A percentile compares a stretch with the other conserved stretches of the same genome.
Conservation (phyloP, 176 grass and related monocot genomes). For the Carex myosuroides region DNA sequence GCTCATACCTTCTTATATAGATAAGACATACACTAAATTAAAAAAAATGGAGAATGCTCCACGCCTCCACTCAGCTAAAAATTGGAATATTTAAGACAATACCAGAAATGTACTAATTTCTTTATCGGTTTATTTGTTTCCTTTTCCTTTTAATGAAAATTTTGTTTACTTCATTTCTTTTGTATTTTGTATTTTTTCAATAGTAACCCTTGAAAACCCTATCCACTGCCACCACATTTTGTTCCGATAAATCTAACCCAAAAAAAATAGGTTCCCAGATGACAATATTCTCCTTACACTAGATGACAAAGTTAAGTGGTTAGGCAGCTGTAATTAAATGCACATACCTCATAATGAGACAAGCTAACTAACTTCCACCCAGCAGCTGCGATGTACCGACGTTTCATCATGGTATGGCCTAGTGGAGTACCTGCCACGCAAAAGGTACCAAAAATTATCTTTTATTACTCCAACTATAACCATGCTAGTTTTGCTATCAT, state of each 20-base stretch:
- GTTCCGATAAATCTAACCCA: neutral
- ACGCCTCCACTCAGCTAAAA: neutral
- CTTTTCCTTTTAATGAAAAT: neutral
- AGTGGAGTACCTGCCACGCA: conserved; percentile 60
- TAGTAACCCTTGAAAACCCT: neutral
- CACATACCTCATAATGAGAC: conserved; percentile 68
- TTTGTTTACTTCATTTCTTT: neutral
- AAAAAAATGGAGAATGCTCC: neutral
- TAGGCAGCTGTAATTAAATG: neutral
- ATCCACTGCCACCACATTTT: neutral
- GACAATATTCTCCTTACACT: neutral
- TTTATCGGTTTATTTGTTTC: neutral
- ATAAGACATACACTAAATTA: neutral
- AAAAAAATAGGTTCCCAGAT: neutral
- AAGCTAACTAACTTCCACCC: conserved; percentile 87
- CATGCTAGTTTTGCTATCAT: neutral
- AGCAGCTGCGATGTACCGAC: conserved; percentile 52
- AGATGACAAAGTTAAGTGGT: too few relatives aligned
- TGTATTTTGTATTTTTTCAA: neutral
- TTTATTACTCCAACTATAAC: neutral
- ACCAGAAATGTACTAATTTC: neutral
- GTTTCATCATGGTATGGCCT: conserved; percentile 81
- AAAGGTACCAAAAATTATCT: neutral
- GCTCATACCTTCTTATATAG: neutral
- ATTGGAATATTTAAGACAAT: neutral